Percentiles rank a stretch among this genome's conserved stretches.
Conservation (phyloP, 1,284 basidiomycete species). For the Sanghuangporus baumii region DNA sequence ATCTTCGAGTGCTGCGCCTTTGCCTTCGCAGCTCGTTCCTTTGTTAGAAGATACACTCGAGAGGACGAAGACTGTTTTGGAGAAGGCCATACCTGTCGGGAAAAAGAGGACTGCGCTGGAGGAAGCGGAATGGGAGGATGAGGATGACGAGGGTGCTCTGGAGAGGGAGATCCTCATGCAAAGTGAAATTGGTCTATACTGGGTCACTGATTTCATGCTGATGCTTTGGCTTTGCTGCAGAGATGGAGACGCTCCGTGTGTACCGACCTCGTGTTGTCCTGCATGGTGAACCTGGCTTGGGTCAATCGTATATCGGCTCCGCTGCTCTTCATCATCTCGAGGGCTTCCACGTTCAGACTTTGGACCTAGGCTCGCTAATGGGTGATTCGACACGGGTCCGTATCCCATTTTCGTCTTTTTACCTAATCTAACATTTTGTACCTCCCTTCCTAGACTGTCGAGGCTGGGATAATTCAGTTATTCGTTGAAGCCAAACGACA, state of each 20-base stretch:
- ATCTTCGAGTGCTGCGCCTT: constrained; percentile 76
- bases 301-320: constrained; percentile 85
- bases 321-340: constrained; percentile 92
- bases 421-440: neutral
- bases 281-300: constrained; percentile 82
- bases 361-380: constrained; percentile 87
- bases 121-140: constrained; percentile 89
- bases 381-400: constrained; percentile 83
- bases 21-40: constrained; percentile 85
- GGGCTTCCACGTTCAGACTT: constrained; percentile 91
- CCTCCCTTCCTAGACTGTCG: constrained; percentile 61
- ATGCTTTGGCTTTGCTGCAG: constrained; percentile 35
- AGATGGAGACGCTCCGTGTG: constrained; percentile 87
- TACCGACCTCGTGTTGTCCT: constrained; percentile 89
- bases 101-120: constrained; percentile 82
- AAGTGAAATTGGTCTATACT: constrained; percentile 42
- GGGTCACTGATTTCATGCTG: constrained; percentile 5
- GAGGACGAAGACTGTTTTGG: constrained; percentile 64
- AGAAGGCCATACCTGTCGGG: constrained; percentile 63
- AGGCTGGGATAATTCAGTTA: constrained; percentile 93
- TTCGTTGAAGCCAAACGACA: constrained; percentile 97
- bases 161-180: constrained; percentile 84
- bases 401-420: constrained; percentile 23
- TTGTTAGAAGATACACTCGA: constrained; percentile 70
- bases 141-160: constrained; percentile 65